Evolutionary conservation across 2,329 filamentous ascomycete species (phyloP).

Genomic region (Dichotomopilus funicola): DNA sequence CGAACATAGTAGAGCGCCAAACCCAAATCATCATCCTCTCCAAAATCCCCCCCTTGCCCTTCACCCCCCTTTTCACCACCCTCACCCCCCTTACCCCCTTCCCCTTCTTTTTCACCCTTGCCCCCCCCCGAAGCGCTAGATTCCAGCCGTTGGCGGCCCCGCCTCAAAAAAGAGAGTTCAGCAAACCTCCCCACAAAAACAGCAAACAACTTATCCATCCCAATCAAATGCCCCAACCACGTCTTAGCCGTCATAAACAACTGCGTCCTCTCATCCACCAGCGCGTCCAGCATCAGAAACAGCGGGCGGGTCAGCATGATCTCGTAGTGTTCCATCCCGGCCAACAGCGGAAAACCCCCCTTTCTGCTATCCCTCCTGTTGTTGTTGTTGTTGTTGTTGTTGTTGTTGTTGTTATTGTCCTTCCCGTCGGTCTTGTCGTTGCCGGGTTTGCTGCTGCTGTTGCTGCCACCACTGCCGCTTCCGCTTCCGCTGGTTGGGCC

Average conservation of each 20-base stretch:
- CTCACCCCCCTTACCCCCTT: too few relatives aligned
- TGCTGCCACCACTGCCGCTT: constrained; percentile 27
- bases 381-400: too few relatives aligned
- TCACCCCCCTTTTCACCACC: too few relatives aligned
- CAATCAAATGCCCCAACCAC: constrained; percentile 67
- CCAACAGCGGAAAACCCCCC: constrained; percentile 38
- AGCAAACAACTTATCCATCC: constrained; percentile 57
- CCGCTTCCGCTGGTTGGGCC: constrained; percentile 39
- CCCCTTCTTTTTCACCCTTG: too few relatives aligned
- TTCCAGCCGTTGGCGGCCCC: constrained; percentile 19
- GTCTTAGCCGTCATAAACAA: constrained; percentile 68
- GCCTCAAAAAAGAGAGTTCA: constrained; percentile 47
- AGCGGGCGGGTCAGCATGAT: constrained; percentile 74
- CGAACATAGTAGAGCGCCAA: constrained; percentile 73
- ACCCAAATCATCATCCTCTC: constrained; percentile 61
- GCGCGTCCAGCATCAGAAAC: constrained; percentile 71
- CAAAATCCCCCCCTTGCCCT: constrained; percentile 30
- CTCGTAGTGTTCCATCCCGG: constrained; percentile 57
- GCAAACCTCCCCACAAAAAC: constrained; percentile 54
- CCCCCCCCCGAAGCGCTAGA: too few relatives aligned
- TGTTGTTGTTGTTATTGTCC: too few relatives aligned
- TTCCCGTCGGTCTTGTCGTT: too few relatives aligned
- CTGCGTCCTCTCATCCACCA: constrained; percentile 66
- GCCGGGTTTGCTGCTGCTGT: too few relatives aligned
- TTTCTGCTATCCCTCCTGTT: constrained; percentile 36